Evolutionary conservation across 805 yeast genomes (phyloP).

Genomic region (Spathaspora passalidarum): DNA sequence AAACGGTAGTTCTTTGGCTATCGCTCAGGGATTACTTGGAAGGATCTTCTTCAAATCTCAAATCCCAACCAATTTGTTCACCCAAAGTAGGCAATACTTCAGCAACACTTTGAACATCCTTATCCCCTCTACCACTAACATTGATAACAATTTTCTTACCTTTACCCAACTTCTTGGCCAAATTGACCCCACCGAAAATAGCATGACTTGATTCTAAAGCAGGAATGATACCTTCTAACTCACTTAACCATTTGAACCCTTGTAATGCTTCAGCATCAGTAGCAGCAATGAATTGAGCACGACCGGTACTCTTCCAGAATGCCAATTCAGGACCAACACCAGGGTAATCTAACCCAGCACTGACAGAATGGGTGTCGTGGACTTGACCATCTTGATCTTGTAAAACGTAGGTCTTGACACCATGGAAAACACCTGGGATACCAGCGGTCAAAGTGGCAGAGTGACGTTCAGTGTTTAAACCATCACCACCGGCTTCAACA

Average conservation of each 20-base stretch:
- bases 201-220: conserved; percentile 99
- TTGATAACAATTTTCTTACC: conserved; percentile 84
- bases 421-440: conserved; percentile 96
- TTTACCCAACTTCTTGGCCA: conserved; percentile 76
- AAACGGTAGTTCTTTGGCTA: too few species aligned
- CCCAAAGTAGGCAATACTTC: conserved; percentile 89
- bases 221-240: conserved; percentile 97
- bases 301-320: conserved; percentile 88
- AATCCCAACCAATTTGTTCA: conserved; percentile 91
- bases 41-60: conserved; percentile 70
- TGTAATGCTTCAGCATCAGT: conserved; percentile 92
- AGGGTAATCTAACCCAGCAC: conserved; percentile 98
- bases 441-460: conserved; percentile 97
- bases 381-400: conserved; percentile 94
- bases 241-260: conserved; percentile 86
- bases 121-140: conserved; percentile 98
- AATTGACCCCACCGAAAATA: conserved; percentile 81
- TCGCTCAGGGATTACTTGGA: conserved; percentile 20
- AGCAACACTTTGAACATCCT: conserved; percentile 97
- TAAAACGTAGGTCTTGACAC: conserved; percentile 90
- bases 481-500: conserved; percentile 99
- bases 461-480: conserved; percentile 82
- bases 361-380: conserved; percentile 95
- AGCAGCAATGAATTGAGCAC: conserved; percentile 88
- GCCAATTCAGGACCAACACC: conserved; percentile 99